These are phyloP conservation scores for Ascochyta pisi DNA, from an alignment of 2,329 filamentous ascomycete species.

Conservation along the genomic window DNA sequence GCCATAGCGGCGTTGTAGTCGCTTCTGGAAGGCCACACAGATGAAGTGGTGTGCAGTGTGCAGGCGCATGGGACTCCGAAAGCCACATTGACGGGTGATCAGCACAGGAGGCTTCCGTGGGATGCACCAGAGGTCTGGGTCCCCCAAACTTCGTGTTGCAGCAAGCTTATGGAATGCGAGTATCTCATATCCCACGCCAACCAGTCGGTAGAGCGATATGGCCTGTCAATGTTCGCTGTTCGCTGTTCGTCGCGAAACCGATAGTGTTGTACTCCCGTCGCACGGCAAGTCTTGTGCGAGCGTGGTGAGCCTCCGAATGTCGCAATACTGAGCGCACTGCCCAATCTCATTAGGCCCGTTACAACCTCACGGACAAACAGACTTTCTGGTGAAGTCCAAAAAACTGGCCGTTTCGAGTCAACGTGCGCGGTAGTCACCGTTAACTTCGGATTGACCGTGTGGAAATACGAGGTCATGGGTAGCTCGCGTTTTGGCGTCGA, in stretches of 20 bases:
- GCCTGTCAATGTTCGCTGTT: conserved; percentile 27
- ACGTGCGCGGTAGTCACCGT: conserved; percentile 7
- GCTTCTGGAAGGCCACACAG: conserved; percentile 38
- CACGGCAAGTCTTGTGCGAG: conserved; percentile 20
- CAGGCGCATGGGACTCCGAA: conserved; percentile 36
- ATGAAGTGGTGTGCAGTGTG: conserved; percentile 23
- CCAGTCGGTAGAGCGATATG: conserved; percentile 24
- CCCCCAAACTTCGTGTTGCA: conserved; percentile 20
- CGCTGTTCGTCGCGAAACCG: conserved; percentile 27
- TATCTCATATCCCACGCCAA: conserved; percentile 24
- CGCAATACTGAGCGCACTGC: conserved; percentile 2
- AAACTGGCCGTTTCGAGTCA: conserved; percentile 8
- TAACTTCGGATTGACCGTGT: conserved; percentile 14
- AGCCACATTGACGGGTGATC: conserved; percentile 48
- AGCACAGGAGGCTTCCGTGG: conserved; percentile 32
- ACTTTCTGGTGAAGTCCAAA: not conserved
- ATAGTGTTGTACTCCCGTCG: conserved; percentile 34
- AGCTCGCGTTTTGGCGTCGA: conserved; percentile 6
- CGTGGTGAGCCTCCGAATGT: conserved; percentile 6
- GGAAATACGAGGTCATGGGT: conserved; percentile 5
- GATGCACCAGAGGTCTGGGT: conserved; percentile 41
- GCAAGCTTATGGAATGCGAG: conserved; percentile 15
- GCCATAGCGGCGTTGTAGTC: conserved; percentile 11
- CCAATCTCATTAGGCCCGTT: not conserved
- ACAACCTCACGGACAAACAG: conserved; percentile 1